These are phyloP conservation scores for Cucurbita ficifolia DNA, from an alignment of 306 rosid genomes.

Conservation along the genomic window DNA sequence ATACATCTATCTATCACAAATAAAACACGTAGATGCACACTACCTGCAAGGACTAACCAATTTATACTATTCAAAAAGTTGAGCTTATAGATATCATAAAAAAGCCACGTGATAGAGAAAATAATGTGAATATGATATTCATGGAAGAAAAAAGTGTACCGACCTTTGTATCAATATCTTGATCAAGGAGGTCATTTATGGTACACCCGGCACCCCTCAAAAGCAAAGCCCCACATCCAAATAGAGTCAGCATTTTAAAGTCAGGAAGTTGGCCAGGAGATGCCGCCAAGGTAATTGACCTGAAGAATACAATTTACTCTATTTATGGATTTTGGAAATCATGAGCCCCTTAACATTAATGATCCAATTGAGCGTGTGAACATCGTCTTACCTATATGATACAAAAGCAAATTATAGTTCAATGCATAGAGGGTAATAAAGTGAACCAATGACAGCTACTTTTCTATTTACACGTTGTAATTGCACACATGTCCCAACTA, in stretches of 20 bases:
- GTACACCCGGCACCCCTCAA: conserved; percentile 88
- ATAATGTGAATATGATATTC: neutral
- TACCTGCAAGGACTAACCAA: neutral
- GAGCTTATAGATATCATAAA: neutral
- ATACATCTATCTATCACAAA: neutral
- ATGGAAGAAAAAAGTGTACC: neutral
- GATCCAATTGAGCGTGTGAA: neutral
- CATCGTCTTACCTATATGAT: neutral
- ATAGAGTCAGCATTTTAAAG: conserved; percentile 51
- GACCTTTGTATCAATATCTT: conserved; percentile 67
- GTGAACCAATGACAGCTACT: neutral
- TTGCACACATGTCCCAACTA: neutral
- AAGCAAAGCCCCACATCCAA: conserved; percentile 80
- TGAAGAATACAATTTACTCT: conserved; percentile 10
- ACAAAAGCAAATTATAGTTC: neutral
- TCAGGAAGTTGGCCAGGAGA: conserved; percentile 68
- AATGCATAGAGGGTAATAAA: neutral
- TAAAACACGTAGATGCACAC: neutral
- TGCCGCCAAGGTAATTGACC: conserved; percentile 85
- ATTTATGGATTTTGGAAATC: neutral
- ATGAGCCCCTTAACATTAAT: neutral
- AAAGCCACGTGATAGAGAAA: neutral
- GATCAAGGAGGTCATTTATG: conserved; percentile 71
- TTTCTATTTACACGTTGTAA: neutral
- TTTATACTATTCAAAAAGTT: neutral